Conservation (phyloP, 73 alveolate species). For the Paramecium sonneborni region DNA sequence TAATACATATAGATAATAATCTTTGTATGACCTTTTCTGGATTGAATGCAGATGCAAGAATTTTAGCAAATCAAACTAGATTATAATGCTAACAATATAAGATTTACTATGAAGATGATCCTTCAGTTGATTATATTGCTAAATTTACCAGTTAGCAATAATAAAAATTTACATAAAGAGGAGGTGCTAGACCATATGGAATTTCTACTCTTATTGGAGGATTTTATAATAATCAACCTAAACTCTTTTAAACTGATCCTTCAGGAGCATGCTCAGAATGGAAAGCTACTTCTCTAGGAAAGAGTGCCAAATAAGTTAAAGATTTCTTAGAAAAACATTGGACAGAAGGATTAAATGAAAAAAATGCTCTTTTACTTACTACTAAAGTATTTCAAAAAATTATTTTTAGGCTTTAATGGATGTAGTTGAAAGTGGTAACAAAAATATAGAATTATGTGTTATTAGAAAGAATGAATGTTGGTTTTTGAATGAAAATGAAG, state of each 20-base stretch:
- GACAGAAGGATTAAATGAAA: slow-evolving; percentile 80
- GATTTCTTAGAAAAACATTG: slow-evolving; percentile 90
- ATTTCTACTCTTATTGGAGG: slow-evolving; percentile 92
- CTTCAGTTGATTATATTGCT: slow-evolving; percentile 92
- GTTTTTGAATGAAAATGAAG: slow-evolving; percentile 11
- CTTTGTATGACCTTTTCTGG: slow-evolving; percentile 96
- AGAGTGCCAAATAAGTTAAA: slow-evolving; percentile 85
- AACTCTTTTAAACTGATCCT: slow-evolving; percentile 94
- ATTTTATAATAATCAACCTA: slow-evolving; percentile 82
- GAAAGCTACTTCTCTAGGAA: slow-evolving; percentile 96
- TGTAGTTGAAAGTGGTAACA: slow-evolving; percentile 93
- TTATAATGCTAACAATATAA: slow-evolving; percentile 89
- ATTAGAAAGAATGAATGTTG: slow-evolving; percentile 70
- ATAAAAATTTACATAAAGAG: slow-evolving; percentile 91
- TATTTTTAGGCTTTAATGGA: slow-evolving; percentile 79
- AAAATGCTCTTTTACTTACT: slow-evolving; percentile 79
- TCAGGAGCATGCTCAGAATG: slow-evolving; percentile 94
- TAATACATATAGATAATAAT: slow-evolving; percentile 77
- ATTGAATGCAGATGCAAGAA: slow-evolving; percentile 97
- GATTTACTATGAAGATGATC: slow-evolving; percentile 87
- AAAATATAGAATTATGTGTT: slow-evolving; percentile 93
- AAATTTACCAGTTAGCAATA: slow-evolving; percentile 85
- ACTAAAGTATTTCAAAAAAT: slow-evolving; percentile 60
- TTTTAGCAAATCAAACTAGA: slow-evolving; percentile 88
- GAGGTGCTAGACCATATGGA: slow-evolving; percentile 98